phyloP scores from a whole-genome alignment of 192 early-diverging fungal species.

The Cladochytrium replicatum region DNA sequence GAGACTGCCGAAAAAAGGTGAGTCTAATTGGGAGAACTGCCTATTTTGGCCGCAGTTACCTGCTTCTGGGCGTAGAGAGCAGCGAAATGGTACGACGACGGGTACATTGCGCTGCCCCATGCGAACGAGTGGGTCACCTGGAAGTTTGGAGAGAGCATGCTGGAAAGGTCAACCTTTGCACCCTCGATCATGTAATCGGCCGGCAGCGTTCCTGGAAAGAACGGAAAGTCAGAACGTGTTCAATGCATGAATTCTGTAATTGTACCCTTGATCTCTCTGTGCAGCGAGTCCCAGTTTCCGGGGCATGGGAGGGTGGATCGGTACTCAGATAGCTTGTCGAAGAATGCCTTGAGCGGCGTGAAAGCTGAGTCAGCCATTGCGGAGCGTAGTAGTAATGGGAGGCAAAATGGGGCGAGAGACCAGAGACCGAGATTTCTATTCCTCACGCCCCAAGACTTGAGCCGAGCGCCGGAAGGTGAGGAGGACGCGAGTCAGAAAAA shows the following conservation, averaged over 20 bases:
- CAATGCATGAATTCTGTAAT: conserved; percentile 6
- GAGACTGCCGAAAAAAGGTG: conserved; percentile 39
- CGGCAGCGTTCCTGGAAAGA: conserved; percentile 58
- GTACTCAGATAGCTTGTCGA: not conserved
- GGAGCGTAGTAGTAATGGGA: no score
- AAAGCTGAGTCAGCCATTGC: not conserved
- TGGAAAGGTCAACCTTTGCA: conserved; percentile 85
- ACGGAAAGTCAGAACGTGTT: not conserved
- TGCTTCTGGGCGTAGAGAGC: conserved; percentile 72
- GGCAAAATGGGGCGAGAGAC: no score
- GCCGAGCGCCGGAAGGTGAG: no score
- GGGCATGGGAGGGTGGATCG: conserved; percentile 56
- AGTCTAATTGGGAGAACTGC: not conserved
- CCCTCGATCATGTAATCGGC: conserved; percentile 90
- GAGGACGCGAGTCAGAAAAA: no score
- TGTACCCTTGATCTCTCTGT: conserved; percentile 70
- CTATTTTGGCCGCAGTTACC: conserved; percentile 28
- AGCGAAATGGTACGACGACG: conserved; percentile 86
- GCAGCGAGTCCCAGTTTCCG: conserved; percentile 71
- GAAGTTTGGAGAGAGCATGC: conserved; percentile 89
- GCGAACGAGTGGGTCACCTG: conserved; percentile 87
- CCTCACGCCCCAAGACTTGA: no score
- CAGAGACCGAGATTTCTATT: no score
- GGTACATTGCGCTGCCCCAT: conserved; percentile 64
- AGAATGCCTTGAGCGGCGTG: not conserved